phyloP scores from a whole-genome alignment of 2,329 filamentous ascomycete genomes.

The Zasmidium angulare region DNA sequence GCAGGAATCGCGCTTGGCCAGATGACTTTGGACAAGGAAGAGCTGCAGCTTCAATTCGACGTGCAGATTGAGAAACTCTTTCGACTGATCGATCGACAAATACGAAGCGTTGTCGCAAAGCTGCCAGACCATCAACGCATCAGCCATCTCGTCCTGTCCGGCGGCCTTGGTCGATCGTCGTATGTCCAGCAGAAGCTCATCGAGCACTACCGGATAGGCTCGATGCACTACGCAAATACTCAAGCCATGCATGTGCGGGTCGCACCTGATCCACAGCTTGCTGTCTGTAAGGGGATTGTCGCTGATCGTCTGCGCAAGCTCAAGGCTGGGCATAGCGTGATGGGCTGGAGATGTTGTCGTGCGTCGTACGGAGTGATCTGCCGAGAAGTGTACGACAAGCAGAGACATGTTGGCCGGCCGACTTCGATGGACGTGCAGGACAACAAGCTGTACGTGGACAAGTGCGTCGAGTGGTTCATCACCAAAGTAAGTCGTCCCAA shows the following conservation, averaged over 20 bases:
- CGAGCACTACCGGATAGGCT: slow-evolving; percentile 1
- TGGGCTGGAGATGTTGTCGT: slow-evolving; percentile 1
- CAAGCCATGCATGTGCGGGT: neutral
- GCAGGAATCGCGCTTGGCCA: slow-evolving; percentile 42
- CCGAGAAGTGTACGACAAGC: neutral
- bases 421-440: neutral
- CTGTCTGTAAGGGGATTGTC: slow-evolving; percentile 4
- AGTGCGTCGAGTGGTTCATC: slow-evolving; percentile 3
- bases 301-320: slow-evolving; percentile 5
- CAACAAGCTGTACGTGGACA: slow-evolving; percentile 3
- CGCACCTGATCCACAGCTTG: slow-evolving; percentile 1
- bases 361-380: slow-evolving; percentile 1
- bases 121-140: slow-evolving; percentile 1
- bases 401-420: slow-evolving; percentile 1
- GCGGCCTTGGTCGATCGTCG: neutral
- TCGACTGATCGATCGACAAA: neutral
- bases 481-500: neutral
- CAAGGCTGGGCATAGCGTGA: neutral
- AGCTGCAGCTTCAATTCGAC: slow-evolving; percentile 48
- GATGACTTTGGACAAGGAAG: slow-evolving; percentile 34
- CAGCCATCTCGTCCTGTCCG: neutral
- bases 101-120: neutral
- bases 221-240: neutral
- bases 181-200: slow-evolving; percentile 4
- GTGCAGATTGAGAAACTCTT: neutral